phyloP scores from a whole-genome alignment of 257 asterid genomes.

The Nicotiana tabacum region DNA sequence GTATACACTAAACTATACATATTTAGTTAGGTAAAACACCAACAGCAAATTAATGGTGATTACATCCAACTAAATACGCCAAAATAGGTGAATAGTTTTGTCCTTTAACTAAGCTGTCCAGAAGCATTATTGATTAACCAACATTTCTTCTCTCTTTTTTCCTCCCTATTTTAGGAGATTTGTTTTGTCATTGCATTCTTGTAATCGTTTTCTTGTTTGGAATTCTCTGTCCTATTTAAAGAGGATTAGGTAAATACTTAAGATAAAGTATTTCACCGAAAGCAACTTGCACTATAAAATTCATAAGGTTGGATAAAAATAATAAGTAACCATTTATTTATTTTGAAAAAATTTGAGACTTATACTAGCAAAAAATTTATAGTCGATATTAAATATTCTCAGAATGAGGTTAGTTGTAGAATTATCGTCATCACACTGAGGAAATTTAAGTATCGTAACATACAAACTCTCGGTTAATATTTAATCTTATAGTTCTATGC shows the following conservation, averaged over 20 bases:
- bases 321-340: no score
- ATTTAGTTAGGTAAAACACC: slow-evolving; percentile 34
- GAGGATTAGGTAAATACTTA: slow-evolving; percentile 4
- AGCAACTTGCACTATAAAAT: neutral
- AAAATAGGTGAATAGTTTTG: neutral
- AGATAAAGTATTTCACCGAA: neutral
- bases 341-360: no score
- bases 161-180: neutral
- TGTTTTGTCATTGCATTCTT: neutral
- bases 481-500: no score
- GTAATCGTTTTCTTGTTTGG: neutral
- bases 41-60: slow-evolving; percentile 5
- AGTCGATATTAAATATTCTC: no score
- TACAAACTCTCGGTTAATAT: no score
- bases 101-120: neutral
- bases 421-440: neutral
- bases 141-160: neutral
- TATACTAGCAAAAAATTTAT: no score
- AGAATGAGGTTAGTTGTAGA: neutral
- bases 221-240: neutral
- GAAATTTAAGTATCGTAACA: neutral
- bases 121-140: neutral
- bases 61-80: neutral
- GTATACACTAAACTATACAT: neutral
- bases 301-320: no score